Conservation (phyloP, 768 basidiomycete genomes). For the Serendipita indica region DNA sequence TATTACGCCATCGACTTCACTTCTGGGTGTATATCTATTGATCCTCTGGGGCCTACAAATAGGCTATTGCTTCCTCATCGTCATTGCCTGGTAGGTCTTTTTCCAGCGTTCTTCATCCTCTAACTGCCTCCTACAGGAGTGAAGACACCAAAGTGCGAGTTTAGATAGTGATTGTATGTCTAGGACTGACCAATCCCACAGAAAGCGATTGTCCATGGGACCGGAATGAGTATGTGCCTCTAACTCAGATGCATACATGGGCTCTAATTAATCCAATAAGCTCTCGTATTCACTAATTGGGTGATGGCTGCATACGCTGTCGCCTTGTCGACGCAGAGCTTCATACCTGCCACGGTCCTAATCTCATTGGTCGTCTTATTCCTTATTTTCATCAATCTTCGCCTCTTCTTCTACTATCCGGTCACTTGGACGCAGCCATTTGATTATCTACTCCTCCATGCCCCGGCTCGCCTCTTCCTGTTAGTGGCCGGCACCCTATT, state of each 20-base stretch:
- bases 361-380: constrained; percentile 55
- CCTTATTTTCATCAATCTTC: constrained; percentile 66
- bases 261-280: neutral
- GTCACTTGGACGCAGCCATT: constrained; percentile 54
- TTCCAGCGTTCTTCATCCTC: neutral
- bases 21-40: constrained; percentile 46
- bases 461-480: constrained; percentile 66
- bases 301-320: constrained; percentile 69
- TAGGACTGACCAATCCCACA: constrained; percentile 17
- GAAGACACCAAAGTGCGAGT: constrained; percentile 61
- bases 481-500: constrained; percentile 32
- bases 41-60: constrained; percentile 52
- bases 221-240: constrained; percentile 37
- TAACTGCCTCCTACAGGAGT: neutral
- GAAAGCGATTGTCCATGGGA: constrained; percentile 57
- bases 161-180: neutral
- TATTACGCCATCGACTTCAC: constrained; percentile 47
- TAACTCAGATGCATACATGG: no score
- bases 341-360: constrained; percentile 58
- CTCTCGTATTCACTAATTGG: constrained; percentile 67
- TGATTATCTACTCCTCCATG: constrained; percentile 73
- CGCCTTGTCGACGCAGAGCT: constrained; percentile 62
- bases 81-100: constrained; percentile 39
- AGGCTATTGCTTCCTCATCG: constrained; percentile 70
- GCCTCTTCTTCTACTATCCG: constrained; percentile 49